These are phyloP conservation scores for Trypanosoma cruzi DNA, from an alignment of 208 protist genomes.

Conservation along the genomic window DNA sequence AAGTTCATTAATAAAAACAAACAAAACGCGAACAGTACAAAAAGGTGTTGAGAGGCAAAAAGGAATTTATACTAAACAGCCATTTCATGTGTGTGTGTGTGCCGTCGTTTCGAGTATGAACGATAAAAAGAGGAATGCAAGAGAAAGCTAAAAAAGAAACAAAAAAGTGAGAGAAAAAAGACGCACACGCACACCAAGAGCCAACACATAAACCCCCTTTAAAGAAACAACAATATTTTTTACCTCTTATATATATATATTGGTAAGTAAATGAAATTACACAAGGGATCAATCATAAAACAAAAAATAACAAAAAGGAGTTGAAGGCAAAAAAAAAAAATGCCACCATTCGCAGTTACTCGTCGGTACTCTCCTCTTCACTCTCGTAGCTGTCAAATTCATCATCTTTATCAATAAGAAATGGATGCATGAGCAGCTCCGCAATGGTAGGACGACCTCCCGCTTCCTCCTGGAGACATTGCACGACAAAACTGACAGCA, in stretches of 20 bases:
- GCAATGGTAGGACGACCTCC: conserved; percentile 44
- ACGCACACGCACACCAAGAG: background rate
- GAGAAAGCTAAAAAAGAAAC: background rate
- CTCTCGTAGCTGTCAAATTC: background rate
- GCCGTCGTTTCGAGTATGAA: background rate
- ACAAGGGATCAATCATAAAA: no score
- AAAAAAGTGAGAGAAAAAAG: background rate
- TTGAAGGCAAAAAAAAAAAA: background rate
- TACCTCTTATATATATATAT: background rate
- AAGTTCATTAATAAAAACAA: conserved; percentile 1
- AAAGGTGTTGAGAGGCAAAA: background rate
- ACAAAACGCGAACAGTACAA: background rate
- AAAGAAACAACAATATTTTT: background rate
- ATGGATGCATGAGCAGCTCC: conserved; percentile 63
- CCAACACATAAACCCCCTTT: background rate
- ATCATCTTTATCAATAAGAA: conserved; percentile 26
- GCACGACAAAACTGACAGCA: conserved; percentile 54
- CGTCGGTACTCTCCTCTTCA: conserved; percentile 18
- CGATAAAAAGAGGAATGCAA: background rate
- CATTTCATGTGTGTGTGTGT: no score
- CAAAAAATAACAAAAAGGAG: background rate
- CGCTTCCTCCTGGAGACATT: conserved; percentile 68
- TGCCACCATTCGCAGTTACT: background rate
- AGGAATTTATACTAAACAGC: background rate
- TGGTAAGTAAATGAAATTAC: background rate